Conservation (phyloP, 2,329 filamentous ascomycete genomes). For the Colletotrichum graminicola region DNA sequence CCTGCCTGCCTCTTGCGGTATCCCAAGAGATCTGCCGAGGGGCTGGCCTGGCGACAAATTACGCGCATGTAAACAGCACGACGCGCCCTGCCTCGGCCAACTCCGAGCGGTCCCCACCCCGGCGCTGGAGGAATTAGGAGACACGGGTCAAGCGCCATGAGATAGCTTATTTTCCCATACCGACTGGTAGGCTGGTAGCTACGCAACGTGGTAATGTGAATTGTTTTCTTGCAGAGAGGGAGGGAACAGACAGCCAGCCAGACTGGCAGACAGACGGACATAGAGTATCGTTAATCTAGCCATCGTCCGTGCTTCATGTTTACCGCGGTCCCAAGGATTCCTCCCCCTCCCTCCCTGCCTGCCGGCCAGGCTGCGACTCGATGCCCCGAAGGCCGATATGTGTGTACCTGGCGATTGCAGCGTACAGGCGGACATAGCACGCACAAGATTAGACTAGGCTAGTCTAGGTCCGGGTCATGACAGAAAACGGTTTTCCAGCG, state of each 20-base stretch:
- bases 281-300: not conserved
- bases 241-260: not conserved
- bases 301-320: not conserved
- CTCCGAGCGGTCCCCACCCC: conserved; percentile 31
- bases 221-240: not conserved
- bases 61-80: conserved; percentile 5
- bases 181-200: not conserved
- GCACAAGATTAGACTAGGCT: not conserved
- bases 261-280: not conserved
- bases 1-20: not conserved
- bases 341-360: not conserved
- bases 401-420: not conserved
- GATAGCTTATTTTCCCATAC: not conserved
- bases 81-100: conserved; percentile 27
- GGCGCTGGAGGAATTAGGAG: not conserved
- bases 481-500: conserved; percentile 9
- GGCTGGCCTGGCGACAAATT: not conserved
- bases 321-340: not conserved
- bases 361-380: not conserved
- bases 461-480: not conserved
- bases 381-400: not conserved
- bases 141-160: conserved; percentile 16
- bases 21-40: not conserved
- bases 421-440: not conserved
- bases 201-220: not conserved